Base-by-base conservation (phyloP, 306 rosid genomes). In the Acacia melanoxylon region DNA sequence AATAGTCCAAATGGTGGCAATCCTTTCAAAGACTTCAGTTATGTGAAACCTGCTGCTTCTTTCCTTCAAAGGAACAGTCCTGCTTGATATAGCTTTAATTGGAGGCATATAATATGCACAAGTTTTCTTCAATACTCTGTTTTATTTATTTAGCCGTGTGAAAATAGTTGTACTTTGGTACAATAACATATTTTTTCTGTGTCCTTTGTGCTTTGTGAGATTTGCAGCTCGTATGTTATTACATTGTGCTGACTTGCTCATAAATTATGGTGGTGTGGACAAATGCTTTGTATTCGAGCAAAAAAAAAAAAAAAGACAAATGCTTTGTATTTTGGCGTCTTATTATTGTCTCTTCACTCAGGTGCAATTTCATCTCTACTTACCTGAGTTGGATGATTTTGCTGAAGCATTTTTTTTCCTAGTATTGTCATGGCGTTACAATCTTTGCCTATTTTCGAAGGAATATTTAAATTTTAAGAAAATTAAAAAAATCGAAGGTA, bases 1-100 rank as follows among this genome's bases (percentile, higher is more conserved):
- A 92, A 92, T 56, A 95, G 99, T 65, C 99, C 99, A 0, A 87
- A 85, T 78, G 89, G 88, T 15, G 99, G 91, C 59, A 91, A 91
- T 73, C 91, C 86, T 80, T 95, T 93, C 90, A 86, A 78, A 54
- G 97, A 88, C 72, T 95, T 95, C 72, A 89, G 91, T 71, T 95
- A 95, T 83, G 98, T 88, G 82, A 91, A 84, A 82, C 95, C 97
- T 70, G 91, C 91, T 7, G 92, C 93, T 67, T 93, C 97, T 63
- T 93, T 93, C 83, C 95, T 95, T 83, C 89, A 86, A 54, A 86
- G 85, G 69, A 74, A 87, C 7, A 72, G 81, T 79, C 83, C 88
- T 71, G 78, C 85, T 44, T 58, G 42, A 74, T 76, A 56, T 76
- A 56, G 59, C 62, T 82, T 20, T 31, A 69, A 40, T 59, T 74